phyloP scores from a whole-genome alignment of 139 green algal genomes.

The Haematococcus lacustris region DNA sequence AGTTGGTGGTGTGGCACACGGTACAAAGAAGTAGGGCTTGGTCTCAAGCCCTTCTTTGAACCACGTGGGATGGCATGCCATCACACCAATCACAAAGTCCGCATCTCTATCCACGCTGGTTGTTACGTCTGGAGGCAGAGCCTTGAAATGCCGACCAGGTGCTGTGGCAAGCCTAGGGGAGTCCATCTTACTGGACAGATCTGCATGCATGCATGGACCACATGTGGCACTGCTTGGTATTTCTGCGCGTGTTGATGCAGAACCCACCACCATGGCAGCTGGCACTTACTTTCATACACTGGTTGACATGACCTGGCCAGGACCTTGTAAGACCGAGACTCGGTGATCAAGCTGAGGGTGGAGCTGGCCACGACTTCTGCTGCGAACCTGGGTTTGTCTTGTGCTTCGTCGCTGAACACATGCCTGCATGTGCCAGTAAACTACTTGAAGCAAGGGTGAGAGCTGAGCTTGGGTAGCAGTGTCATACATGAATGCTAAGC shows the following conservation, averaged over 20 bases:
- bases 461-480: too few species aligned
- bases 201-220: too few species aligned
- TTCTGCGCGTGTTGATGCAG: not conserved
- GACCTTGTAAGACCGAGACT: not conserved
- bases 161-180: not conserved
- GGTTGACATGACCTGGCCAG: not conserved
- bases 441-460: too few species aligned
- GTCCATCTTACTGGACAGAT: slow-evolving; percentile 5
- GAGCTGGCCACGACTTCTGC: not conserved
- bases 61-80: slow-evolving; percentile 3
- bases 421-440: slow-evolving; percentile 1
- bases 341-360: not conserved
- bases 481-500: too few species aligned
- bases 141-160: not conserved
- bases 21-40: slow-evolving; percentile 5
- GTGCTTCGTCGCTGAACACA: not conserved
- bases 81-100: slow-evolving; percentile 5
- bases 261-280: not conserved
- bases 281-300: slow-evolving; percentile 1
- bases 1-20: not conserved
- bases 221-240: too few species aligned
- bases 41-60: not conserved
- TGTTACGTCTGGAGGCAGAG: not conserved
- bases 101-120: not conserved
- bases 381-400: slow-evolving; percentile 1